phyloP scores from a whole-genome alignment of 2,329 filamentous ascomycete genomes.

The Fonsecaea pugnacius region DNA sequence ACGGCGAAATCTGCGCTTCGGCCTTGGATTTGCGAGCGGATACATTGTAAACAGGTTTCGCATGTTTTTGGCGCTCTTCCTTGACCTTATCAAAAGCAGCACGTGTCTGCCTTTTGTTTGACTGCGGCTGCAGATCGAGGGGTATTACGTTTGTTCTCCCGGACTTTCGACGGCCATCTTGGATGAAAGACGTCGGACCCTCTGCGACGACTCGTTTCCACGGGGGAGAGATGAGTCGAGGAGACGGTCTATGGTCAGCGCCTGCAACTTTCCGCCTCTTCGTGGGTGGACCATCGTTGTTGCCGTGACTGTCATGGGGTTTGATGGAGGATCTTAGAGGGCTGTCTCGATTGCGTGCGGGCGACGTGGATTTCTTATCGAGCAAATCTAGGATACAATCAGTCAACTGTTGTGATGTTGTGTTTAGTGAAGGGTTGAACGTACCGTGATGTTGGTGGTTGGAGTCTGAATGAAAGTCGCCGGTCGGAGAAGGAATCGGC shows the following conservation, averaged over 20 bases:
- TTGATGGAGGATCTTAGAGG: slow-evolving; percentile 15
- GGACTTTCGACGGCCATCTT: slow-evolving; percentile 65
- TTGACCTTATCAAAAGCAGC: slow-evolving; percentile 41
- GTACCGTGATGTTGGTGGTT: slow-evolving; percentile 30
- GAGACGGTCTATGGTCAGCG: slow-evolving; percentile 41
- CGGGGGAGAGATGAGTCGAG: slow-evolving; percentile 71
- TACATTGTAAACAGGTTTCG: slow-evolving; percentile 39
- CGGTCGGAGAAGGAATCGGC: slow-evolving; percentile 33
- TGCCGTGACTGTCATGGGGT: slow-evolving; percentile 18
- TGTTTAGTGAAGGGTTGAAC: slow-evolving; percentile 22
- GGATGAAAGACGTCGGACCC: slow-evolving; percentile 81
- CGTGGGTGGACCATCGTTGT: slow-evolving; percentile 47
- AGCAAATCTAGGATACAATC: slow-evolving; percentile 13
- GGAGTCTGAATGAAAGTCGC: slow-evolving; percentile 31
- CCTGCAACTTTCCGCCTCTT: slow-evolving; percentile 53
- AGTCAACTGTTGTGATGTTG: slow-evolving; percentile 12
- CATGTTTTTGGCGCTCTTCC: slow-evolving; percentile 30
- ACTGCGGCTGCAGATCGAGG: slow-evolving; percentile 52
- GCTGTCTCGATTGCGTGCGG: slow-evolving; percentile 15
- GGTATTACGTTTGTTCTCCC: slow-evolving; percentile 60
- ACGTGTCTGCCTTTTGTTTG: slow-evolving; percentile 54
- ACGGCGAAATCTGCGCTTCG: slow-evolving; percentile 22
- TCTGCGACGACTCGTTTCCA: slow-evolving; percentile 88
- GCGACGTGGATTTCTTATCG: slow-evolving; percentile 21
- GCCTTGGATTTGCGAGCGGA: slow-evolving; percentile 38